Conservation (phyloP, 2,329 filamentous ascomycete genomes). For the Diaporthe helianthi region DNA sequence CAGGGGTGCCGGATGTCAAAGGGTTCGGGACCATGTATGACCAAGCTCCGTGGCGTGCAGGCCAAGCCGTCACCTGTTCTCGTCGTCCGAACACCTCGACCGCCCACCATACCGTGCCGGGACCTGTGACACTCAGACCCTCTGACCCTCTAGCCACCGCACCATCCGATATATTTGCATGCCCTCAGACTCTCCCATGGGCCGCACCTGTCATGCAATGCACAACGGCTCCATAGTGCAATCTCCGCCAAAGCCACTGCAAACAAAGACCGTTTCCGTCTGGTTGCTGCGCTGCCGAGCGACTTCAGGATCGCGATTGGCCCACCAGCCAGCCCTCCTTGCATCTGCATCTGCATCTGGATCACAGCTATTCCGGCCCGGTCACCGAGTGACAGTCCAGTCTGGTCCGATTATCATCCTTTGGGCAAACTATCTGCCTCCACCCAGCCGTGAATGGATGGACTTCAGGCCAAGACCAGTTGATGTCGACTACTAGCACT, state of each 20-base stretch:
- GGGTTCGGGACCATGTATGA: not conserved
- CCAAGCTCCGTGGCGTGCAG: not conserved
- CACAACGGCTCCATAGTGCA: conserved; percentile 7
- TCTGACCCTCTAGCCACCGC: conserved; percentile 12
- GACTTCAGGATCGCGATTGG: conserved; percentile 25
- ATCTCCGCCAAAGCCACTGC: not conserved
- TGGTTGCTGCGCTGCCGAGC: not conserved
- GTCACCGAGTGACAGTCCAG: not conserved
- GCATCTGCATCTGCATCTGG: not conserved
- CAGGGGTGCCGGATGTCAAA: not conserved
- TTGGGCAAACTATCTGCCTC: not conserved
- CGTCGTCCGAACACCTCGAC: conserved; percentile 16
- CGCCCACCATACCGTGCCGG: not conserved
- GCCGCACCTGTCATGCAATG: conserved; percentile 11
- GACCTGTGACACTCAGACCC: not conserved
- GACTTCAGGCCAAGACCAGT: not conserved
- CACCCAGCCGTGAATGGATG: not conserved
- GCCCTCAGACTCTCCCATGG: conserved; percentile 6
- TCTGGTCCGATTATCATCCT: not conserved
- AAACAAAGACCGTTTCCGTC: conserved; percentile 21
- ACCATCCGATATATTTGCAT: conserved; percentile 8
- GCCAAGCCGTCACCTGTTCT: conserved; percentile 21
- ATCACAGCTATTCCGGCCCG: conserved; percentile 6
- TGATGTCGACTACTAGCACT: not conserved
- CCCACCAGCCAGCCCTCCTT: not conserved